These are phyloP conservation scores for Breviolum minutum DNA, from an alignment of 73 alveolate species.

Conservation along the genomic window DNA sequence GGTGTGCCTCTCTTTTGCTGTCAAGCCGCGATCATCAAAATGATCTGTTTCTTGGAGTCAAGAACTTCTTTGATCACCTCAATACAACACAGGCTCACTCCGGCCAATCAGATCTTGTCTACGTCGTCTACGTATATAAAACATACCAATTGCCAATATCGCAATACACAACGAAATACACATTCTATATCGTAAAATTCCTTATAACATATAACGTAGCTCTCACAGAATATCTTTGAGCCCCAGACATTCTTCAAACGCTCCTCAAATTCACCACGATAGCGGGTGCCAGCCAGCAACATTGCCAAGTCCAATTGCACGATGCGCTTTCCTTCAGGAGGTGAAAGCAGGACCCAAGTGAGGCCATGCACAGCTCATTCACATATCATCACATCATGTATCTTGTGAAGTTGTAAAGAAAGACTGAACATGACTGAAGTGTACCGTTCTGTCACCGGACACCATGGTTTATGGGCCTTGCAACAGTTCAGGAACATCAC, in stretches of 20 bases:
- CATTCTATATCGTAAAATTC: not conserved
- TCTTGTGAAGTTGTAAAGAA: no score
- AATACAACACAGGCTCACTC: not conserved
- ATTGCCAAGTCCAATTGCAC: constrained; percentile 75
- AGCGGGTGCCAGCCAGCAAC: constrained; percentile 92
- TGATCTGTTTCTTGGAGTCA: constrained; percentile 91
- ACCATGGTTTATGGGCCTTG: no score
- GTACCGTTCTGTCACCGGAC: no score
- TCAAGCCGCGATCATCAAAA: constrained; percentile 64
- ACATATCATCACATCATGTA: no score
- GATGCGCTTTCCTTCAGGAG: constrained; percentile 74
- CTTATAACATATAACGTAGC: not conserved
- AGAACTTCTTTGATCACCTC: constrained; percentile 91
- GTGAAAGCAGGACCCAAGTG: not conserved
- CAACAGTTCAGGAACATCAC: constrained; percentile 82
- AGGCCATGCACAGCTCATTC: not conserved
- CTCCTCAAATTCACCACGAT: constrained; percentile 95
- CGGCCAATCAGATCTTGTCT: no score
- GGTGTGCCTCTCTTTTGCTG: not conserved
- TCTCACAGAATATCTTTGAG: not conserved
- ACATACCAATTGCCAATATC: not conserved
- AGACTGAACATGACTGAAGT: no score
- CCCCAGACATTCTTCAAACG: constrained; percentile 69
- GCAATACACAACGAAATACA: not conserved
- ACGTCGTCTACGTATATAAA: not conserved